These are phyloP conservation scores for Fusarium foetens DNA, from an alignment of 2,329 filamentous ascomycete species.

Conservation along the genomic window DNA sequence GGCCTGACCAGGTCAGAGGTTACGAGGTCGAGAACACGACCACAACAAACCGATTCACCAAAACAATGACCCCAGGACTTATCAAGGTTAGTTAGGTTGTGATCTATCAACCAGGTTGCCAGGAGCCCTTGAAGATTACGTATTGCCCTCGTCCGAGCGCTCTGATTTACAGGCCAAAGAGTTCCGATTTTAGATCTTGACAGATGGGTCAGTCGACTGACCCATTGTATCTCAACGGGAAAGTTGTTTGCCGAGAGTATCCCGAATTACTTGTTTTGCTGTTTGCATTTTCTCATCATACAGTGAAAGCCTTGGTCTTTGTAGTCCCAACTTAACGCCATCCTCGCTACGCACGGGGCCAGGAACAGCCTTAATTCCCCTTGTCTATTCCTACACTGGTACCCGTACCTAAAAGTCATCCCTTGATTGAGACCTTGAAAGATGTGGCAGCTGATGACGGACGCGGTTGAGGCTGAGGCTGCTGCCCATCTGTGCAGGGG, in stretches of 20 bases:
- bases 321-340: constrained; percentile 3
- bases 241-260: background rate
- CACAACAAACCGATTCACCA: constrained; percentile 22
- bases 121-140: constrained; percentile 33
- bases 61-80: constrained; percentile 5
- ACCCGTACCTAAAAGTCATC: constrained; percentile 22
- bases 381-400: constrained; percentile 24
- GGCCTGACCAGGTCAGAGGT: constrained; percentile 23
- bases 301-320: background rate
- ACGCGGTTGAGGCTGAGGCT: constrained; percentile 40
- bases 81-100: constrained; percentile 13
- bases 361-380: constrained; percentile 30
- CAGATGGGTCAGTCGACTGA: constrained; percentile 20
- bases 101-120: constrained; percentile 9
- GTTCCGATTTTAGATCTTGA: constrained; percentile 25
- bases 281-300: background rate
- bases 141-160: constrained; percentile 26
- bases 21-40: constrained; percentile 34
- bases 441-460: constrained; percentile 39
- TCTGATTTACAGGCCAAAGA: constrained; percentile 2
- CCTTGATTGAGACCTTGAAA: constrained; percentile 14
- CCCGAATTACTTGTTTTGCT: constrained; percentile 3
- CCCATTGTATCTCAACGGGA: background rate
- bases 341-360: constrained; percentile 28
- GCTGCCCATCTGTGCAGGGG: constrained; percentile 33